A percentile compares a stretch with the other conserved stretches of the same genome.
Conservation (phyloP, 1,284 basidiomycete species). For the Sporisorium iseilematis-ciliati region DNA sequence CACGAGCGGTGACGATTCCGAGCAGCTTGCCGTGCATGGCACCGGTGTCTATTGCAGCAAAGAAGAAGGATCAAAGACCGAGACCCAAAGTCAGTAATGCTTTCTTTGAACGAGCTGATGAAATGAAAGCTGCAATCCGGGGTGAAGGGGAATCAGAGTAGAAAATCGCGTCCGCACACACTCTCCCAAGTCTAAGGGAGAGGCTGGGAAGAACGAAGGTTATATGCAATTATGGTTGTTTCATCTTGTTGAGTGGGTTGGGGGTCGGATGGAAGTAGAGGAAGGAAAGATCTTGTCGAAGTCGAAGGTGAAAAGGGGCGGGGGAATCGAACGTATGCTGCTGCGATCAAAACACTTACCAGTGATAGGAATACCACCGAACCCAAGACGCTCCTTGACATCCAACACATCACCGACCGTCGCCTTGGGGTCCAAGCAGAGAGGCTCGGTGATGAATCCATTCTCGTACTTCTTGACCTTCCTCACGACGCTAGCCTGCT, state of each 20-base stretch:
- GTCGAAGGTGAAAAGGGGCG: not conserved
- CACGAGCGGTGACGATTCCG: constrained; percentile 95
- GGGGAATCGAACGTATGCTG: not conserved
- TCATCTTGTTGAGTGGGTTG: constrained; percentile 38
- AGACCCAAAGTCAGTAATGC: not conserved
- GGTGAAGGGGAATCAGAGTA: constrained; percentile 67
- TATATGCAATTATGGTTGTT: constrained; percentile 68
- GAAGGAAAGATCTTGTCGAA: not conserved
- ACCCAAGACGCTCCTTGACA: constrained; percentile 91
- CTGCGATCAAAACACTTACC: constrained; percentile 74
- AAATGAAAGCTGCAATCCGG: not conserved
- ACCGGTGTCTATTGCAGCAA: constrained; percentile 81
- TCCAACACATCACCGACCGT: constrained; percentile 90
- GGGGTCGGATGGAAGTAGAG: not conserved
- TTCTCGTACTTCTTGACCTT: constrained; percentile 96
- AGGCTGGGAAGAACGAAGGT: constrained; percentile 90
- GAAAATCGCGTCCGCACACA: constrained; percentile 77
- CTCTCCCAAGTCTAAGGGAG: constrained; percentile 76
- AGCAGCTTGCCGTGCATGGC: constrained; percentile 87
- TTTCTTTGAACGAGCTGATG: not conserved
- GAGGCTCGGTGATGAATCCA: constrained; percentile 95
- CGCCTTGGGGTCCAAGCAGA: constrained; percentile 80
- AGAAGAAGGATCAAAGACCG: not conserved
- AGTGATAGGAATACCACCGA: constrained; percentile 97
- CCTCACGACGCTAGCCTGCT: constrained; percentile 95